Evolutionary conservation across 139 green algal genomes (phyloP), one percentile per base, ranked within the genome.

Genomic region (Chlamydomonas sphaeroides): DNA sequence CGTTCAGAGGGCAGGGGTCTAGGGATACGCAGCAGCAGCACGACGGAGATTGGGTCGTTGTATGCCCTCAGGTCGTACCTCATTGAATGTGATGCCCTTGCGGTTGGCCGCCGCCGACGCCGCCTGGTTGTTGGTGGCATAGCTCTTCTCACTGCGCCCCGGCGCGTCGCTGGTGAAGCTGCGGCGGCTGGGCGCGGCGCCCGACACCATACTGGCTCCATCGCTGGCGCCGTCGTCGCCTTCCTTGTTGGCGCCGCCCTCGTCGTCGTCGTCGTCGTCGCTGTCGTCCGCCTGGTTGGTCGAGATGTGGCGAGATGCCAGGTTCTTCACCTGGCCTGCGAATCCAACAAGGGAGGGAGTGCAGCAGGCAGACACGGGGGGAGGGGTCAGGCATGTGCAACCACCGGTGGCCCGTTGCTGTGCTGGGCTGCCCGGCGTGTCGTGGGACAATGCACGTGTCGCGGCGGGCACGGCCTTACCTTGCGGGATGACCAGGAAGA

Each of bases 401-500:
- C n/a, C n/a, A n/a, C n/a, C n/a, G n/a, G n/a, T n/a, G n/a, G n/a
- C n/a, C n/a, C n/a, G n/a, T n/a, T n/a, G n/a, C n/a, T n/a, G n/a
- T n/a, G n/a, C n/a, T n/a, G n/a, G n/a, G n/a, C n/a, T n/a, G n/a
- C n/a, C n/a, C n/a, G n/a, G n/a, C n/a, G n/a, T n/a, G n/a, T n/a
- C n/a, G n/a, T n/a, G n/a, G n/a, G n/a, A n/a, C n/a, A n/a, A n/a
- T n/a, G n/a, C n/a, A n/a, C n/a, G n/a, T n/a, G n/a, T n/a, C n/a
- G n/a, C n/a, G 28, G 61, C 28, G 30, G 61, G 32, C 45, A 10
- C 45, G 45, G 45, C 45, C 45, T 53, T 10, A 75, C 80, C 78
- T 75, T 90, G 76, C 10, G 83, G 86, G n/a, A 90, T 77, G 17
- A 86, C 73, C 7, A 90, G 83, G 79, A 88, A 90, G 28, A 88